phyloP scores from a whole-genome alignment of 768 basidiomycete genomes.

The Suillus occidentalis region DNA sequence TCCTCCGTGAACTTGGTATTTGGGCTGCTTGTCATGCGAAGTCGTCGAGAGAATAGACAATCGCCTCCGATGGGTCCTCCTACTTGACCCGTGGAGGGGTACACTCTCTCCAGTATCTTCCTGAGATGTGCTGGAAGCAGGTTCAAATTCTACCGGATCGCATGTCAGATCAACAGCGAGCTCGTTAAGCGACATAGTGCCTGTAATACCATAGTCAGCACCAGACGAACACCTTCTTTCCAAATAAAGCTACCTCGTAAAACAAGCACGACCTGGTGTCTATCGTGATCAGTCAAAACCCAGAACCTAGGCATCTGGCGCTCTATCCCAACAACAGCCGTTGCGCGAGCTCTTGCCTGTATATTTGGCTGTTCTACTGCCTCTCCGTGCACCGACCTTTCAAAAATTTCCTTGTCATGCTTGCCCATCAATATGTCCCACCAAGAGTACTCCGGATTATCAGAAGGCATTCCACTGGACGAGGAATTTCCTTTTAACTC shows the following conservation, averaged over 20 bases:
- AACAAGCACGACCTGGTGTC: slow-evolving; percentile 74
- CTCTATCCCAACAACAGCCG: slow-evolving; percentile 64
- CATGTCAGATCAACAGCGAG: slow-evolving; percentile 85
- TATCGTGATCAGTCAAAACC: slow-evolving; percentile 79
- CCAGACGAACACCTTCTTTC: neutral
- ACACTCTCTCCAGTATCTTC: slow-evolving; percentile 37
- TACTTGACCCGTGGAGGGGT: slow-evolving; percentile 35
- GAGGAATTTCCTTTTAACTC: slow-evolving; percentile 49
- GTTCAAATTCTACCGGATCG: slow-evolving; percentile 66
- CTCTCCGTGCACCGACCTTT: slow-evolving; percentile 48
- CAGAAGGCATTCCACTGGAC: slow-evolving; percentile 22
- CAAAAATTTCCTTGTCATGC: slow-evolving; percentile 83
- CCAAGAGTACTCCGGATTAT: slow-evolving; percentile 61
- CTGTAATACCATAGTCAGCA: slow-evolving; percentile 28
- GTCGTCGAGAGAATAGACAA: slow-evolving; percentile 22
- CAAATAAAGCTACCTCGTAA: slow-evolving; percentile 49
- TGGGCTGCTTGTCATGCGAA: slow-evolving; percentile 21
- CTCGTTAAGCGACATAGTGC: slow-evolving; percentile 87
- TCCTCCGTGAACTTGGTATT: slow-evolving; percentile 74
- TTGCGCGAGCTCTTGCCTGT: slow-evolving; percentile 47
- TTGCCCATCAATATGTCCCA: slow-evolving; percentile 80
- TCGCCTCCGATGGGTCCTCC: slow-evolving; percentile 23
- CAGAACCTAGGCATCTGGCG: slow-evolving; percentile 81
- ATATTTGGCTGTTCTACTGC: slow-evolving; percentile 19
- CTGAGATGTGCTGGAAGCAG: slow-evolving; percentile 39